Conservation (phyloP, 176 grass and related monocot genomes). For the Phyllostachys edulis region DNA sequence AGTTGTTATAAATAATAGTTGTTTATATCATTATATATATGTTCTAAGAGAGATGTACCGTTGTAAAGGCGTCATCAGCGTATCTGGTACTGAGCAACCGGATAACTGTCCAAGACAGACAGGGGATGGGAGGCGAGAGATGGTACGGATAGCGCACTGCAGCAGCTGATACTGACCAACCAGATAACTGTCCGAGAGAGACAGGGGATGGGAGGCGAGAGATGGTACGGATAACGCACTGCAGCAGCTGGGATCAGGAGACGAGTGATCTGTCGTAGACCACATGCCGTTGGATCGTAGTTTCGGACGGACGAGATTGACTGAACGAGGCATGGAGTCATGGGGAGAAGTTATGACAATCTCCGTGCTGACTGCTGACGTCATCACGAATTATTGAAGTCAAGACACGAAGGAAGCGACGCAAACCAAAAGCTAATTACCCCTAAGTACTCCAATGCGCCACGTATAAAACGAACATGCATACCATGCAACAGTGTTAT, state of each 20-base stretch:
- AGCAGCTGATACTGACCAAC: neutral
- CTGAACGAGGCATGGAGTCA: neutral
- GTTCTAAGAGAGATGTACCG: neutral
- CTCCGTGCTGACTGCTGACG: neutral
- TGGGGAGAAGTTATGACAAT: neutral
- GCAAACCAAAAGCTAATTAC: neutral
- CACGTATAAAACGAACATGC: no score
- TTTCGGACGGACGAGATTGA: neutral
- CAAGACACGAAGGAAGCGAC: no score
- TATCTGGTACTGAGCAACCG: neutral
- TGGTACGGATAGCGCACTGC: neutral
- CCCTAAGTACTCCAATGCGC: neutral
- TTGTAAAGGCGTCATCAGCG: neutral
- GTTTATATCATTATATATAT: no score
- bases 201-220: neutral
- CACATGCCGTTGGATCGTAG: neutral
- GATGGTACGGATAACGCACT: no score
- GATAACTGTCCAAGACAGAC: neutral
- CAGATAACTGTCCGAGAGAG: neutral
- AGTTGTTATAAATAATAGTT: no score
- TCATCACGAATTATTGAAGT: no score
- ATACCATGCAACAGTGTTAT: neutral
- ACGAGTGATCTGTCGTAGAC: neutral
- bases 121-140: neutral
- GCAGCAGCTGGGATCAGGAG: neutral